Conservation (phyloP, 2,329 filamentous ascomycete genomes). For the Microsporum audouinii region DNA sequence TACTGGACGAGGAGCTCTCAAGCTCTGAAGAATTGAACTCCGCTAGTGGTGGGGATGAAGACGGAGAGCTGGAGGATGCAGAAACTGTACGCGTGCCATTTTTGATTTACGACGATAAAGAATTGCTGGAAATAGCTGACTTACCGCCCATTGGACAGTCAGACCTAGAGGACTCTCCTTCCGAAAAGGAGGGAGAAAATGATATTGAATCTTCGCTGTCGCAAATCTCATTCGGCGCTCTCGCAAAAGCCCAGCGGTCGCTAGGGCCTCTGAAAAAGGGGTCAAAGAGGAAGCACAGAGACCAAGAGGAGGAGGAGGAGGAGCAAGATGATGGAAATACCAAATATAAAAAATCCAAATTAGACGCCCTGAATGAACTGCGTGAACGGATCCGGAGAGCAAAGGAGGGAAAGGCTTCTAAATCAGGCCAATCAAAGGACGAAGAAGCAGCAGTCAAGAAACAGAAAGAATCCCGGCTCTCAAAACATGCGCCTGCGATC, state of each 20-base stretch:
- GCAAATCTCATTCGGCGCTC: conserved; percentile 74
- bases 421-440: conserved; percentile 22
- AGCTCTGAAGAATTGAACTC: not conserved
- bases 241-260: conserved; percentile 72
- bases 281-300: not conserved
- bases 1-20: conserved; percentile 7
- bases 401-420: conserved; percentile 31
- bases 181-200: conserved; percentile 18
- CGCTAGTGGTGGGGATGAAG: conserved; percentile 14
- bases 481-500: conserved; percentile 81
- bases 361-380: conserved; percentile 27
- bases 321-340: not conserved
- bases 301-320: conserved; percentile 7
- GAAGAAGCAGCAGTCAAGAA: conserved; percentile 25
- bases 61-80: conserved; percentile 26
- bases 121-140: not conserved
- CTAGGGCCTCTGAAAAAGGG: conserved; percentile 34
- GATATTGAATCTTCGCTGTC: conserved; percentile 36
- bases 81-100: conserved; percentile 16
- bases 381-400: conserved; percentile 32
- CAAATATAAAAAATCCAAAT: not conserved
- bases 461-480: conserved; percentile 29
- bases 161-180: conserved; percentile 9
- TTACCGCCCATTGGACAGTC: not conserved
- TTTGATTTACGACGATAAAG: not conserved